Percentiles rank a stretch among this genome's conserved stretches.
Evolutionary conservation across 2,329 filamentous ascomycete species (phyloP).

Genomic region (Exophiala viscosa): DNA sequence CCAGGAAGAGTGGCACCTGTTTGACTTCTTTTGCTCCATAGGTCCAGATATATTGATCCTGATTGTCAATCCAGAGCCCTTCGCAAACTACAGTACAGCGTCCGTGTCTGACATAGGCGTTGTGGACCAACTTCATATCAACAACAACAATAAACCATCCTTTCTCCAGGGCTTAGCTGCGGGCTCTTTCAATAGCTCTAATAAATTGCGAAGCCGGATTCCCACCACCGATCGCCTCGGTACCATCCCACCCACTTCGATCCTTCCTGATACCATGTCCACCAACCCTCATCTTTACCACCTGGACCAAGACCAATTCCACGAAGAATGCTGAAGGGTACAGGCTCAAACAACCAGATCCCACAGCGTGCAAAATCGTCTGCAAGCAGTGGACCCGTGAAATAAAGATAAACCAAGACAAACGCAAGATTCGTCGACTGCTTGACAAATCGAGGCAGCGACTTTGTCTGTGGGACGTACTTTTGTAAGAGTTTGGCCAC

Average conservation of each 20-base stretch:
- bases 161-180: too few species aligned
- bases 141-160: too few species aligned
- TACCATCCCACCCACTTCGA: conserved; percentile 24
- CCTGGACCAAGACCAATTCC: conserved; percentile 59
- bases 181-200: not conserved
- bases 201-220: conserved; percentile 28
- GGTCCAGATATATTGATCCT: too few species aligned
- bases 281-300: conserved; percentile 57
- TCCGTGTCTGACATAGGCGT: too few species aligned
- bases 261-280: conserved; percentile 54
- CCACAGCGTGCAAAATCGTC: conserved; percentile 73
- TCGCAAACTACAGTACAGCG: too few species aligned
- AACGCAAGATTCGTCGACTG: conserved; percentile 59
- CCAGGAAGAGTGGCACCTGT: too few species aligned
- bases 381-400: conserved; percentile 62
- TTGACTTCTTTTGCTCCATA: too few species aligned
- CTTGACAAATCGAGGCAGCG: conserved; percentile 46
- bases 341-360: conserved; percentile 75
- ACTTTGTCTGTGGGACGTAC: conserved; percentile 35
- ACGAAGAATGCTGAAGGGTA: conserved; percentile 71
- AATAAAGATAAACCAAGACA: conserved; percentile 63
- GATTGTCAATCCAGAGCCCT: too few species aligned
- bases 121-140: too few species aligned
- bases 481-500: conserved; percentile 31
- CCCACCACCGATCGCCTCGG: conserved; percentile 27